A percentile compares a stretch with the other conserved stretches of the same genome.
Conservation (phyloP, 768 basidiomycete genomes). For the Suillus placidus region DNA sequence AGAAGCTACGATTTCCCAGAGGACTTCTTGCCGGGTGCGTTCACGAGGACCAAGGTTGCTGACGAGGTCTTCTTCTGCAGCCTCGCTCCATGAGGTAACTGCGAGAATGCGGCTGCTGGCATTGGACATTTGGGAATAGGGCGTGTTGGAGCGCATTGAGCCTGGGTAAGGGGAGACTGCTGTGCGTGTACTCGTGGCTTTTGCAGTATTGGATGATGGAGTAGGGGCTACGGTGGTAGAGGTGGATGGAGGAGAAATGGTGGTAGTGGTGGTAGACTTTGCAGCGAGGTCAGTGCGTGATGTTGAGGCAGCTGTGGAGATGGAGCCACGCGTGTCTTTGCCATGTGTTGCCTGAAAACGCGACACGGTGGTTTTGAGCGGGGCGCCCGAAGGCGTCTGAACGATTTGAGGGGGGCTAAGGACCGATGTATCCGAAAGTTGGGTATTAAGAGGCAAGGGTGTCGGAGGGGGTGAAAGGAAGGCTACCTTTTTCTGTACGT, state of each 20-base stretch:
- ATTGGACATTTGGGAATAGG: conserved; percentile 78
- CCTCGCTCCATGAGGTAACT: conserved; percentile 89
- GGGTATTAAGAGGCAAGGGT: conserved; percentile 47
- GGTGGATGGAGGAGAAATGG: conserved; percentile 55
- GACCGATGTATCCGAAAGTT: conserved; percentile 50
- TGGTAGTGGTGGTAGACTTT: conserved; percentile 47
- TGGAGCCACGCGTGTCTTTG: conserved; percentile 68
- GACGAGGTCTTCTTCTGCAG: conserved; percentile 92
- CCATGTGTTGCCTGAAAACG: conserved; percentile 76
- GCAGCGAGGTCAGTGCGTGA: conserved; percentile 65
- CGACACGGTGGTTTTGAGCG: conserved; percentile 67
- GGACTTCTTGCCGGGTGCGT: conserved; percentile 92
- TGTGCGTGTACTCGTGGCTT: conserved; percentile 64
- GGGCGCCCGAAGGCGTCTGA: conserved; percentile 33
- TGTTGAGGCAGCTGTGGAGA: conserved; percentile 58
- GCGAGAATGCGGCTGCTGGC: conserved; percentile 75
- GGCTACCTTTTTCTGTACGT: conserved; percentile 83
- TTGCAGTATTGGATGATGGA: conserved; percentile 54
- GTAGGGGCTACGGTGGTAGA: conserved; percentile 65
- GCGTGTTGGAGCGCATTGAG: conserved; percentile 79
- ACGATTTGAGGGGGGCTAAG: conserved; percentile 29
- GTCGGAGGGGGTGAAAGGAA: conserved; percentile 84
- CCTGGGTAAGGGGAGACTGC: conserved; percentile 63
- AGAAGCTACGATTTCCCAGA: conserved; percentile 95
- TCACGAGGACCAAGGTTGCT: conserved; percentile 92